A percentile compares a stretch with the other conserved stretches of the same genome.
These are phyloP conservation scores for Ochetophila trinervis DNA, from an alignment of 306 rosid genomes.

Conservation along the genomic window DNA sequence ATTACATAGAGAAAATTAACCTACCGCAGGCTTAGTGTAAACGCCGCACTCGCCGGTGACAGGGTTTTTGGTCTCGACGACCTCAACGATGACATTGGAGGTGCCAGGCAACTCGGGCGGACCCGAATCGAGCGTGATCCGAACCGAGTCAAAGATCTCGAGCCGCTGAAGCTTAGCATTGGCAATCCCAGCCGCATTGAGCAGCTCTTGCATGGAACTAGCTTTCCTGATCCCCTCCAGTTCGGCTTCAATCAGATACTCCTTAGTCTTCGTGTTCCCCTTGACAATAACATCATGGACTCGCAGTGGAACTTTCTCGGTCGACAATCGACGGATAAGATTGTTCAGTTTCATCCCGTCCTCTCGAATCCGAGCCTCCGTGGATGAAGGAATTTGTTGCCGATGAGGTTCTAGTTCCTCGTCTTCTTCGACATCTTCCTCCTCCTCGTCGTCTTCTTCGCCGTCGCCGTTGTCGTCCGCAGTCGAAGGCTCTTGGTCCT, in stretches of 20 bases:
- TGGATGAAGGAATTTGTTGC: constrained; percentile 29
- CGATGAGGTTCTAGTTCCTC: constrained; percentile 25
- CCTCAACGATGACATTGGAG: constrained; percentile 66
- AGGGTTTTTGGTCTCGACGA: constrained; percentile 52
- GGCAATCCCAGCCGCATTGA: constrained; percentile 58
- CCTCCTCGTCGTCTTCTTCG: constrained; percentile 27
- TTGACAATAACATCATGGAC: constrained; percentile 83
- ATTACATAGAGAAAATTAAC: constrained; percentile 11
- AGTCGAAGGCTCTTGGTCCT: constrained; percentile 30
- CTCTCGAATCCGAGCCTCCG: constrained; percentile 39
- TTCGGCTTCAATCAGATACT: constrained; percentile 76
- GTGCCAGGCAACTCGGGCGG: constrained; percentile 83
- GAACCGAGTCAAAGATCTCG: constrained; percentile 67
- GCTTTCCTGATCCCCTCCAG: constrained; percentile 58
- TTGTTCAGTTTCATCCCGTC: constrained; percentile 48
- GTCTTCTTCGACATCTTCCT: constrained; percentile 31
- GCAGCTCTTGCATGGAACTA: constrained; percentile 66
- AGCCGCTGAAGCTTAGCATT: constrained; percentile 67
- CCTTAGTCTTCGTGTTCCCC: constrained; percentile 84
- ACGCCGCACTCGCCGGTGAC: constrained; percentile 65
- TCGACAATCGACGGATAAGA: constrained; percentile 54
- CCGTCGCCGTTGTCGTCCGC: constrained; percentile 32
- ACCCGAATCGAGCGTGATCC: constrained; percentile 72
- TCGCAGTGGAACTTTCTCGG: constrained; percentile 63
- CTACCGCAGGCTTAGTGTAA: constrained; percentile 80